Evolutionary conservation across 768 basidiomycete genomes (phyloP), one percentile per base, ranked within the genome.

Genomic region (Russula virescens): DNA sequence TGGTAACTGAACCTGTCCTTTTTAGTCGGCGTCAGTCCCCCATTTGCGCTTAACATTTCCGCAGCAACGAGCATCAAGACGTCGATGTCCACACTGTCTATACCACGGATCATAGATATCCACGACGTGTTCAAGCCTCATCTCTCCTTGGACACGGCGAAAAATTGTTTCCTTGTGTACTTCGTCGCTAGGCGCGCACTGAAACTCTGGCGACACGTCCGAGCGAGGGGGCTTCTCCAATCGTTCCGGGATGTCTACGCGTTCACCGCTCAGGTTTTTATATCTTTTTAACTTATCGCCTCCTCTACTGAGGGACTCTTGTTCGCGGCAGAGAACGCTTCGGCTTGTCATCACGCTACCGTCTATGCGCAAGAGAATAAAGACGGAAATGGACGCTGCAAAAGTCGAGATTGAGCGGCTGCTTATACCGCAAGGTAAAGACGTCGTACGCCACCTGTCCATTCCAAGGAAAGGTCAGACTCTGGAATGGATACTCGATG

Each of bases 401-500:
- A 84, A 79, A 63, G 72, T 78, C 13, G 82, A 85, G 43, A 85
- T 94, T 49, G 85, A 89, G 70, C 76, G 76, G 66, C 83, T 82
- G 64, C 80, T 94, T 45, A 75, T 92, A 1, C 87, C 87, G 0
- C 79, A 83, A 55, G 87, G 83, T 1, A 77, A 80, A 3, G 76
- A 79, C 21, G 83, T 92, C 6, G 76, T 81, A 1, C 81, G 89
- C 5, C 83, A 93, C 70, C 78, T 90, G 1, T 68, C 80, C 2
- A 76, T 94, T 0, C 91, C 92, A 0, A 74, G 75, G 0, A 73
- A 82, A 28, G 90, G 92, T 16, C 79, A 83, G 66, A 76, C 84
- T 0, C 63, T 81, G 9, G 87, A 87, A 63, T 90, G 88, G 88
- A 89, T 94, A 64, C 63, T 85, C 21, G 78, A 77, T 9, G 88